phyloP scores from a whole-genome alignment of 257 asterid species.

The Solanum piurae region DNA sequence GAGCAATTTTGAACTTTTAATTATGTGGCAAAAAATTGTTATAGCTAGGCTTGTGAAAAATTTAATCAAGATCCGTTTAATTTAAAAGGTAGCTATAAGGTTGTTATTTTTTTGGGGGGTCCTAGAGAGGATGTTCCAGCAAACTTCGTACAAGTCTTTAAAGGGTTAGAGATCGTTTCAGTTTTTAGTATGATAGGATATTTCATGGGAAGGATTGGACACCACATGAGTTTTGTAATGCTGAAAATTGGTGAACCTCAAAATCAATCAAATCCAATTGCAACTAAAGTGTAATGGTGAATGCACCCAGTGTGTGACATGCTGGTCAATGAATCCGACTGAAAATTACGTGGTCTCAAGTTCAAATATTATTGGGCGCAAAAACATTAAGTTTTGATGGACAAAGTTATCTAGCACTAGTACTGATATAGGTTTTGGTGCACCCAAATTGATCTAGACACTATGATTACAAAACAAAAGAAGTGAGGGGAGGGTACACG shows the following conservation, averaged over 20 bases:
- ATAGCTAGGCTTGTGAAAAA: not conserved
- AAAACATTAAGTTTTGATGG: not conserved
- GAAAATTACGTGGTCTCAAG: not conserved
- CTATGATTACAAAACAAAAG: too few relatives aligned
- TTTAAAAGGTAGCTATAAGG: not conserved
- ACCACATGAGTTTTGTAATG: slow-evolving; percentile 15
- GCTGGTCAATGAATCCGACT: not conserved
- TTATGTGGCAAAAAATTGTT: not conserved
- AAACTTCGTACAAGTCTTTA: slow-evolving; percentile 8
- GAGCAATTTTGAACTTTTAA: not conserved
- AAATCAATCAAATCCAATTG: slow-evolving; percentile 3
- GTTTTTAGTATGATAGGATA: slow-evolving; percentile 10
- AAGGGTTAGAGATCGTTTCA: slow-evolving; percentile 6
- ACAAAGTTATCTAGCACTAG: too few relatives aligned
- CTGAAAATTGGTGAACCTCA: slow-evolving; percentile 7
- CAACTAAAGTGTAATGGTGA: not conserved
- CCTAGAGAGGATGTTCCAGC: slow-evolving; percentile 8
- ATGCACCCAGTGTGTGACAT: not conserved
- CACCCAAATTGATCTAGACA: too few relatives aligned
- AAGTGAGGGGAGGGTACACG: too few relatives aligned
- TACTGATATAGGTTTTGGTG: too few relatives aligned
- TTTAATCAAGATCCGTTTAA: not conserved
- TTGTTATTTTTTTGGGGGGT: not conserved
- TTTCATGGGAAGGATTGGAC: slow-evolving; percentile 29
- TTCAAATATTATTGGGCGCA: not conserved